phyloP scores from a whole-genome alignment of 164 flowering plant genomes.

The Platanus orientalis region DNA sequence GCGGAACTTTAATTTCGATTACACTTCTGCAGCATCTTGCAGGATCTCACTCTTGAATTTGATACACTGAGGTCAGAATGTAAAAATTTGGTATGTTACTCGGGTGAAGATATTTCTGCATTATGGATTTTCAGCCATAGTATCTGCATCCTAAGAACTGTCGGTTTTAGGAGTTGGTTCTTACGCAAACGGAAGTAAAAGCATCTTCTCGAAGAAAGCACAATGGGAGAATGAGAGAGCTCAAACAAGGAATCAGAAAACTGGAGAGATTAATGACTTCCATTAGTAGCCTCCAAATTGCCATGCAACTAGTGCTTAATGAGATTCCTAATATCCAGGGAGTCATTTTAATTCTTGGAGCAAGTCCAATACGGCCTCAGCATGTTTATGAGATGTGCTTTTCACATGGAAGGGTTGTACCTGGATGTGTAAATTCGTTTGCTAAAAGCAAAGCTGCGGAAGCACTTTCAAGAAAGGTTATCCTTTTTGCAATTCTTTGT shows the following conservation, averaged over 20 bases:
- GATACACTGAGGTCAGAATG: conserved; percentile 45
- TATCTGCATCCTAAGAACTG: conserved; percentile 18
- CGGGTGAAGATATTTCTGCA: conserved; percentile 3
- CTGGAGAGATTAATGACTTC: conserved; percentile 68
- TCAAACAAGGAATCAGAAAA: conserved; percentile 59
- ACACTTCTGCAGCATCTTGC: conserved; percentile 46
- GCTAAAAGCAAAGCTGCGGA: conserved; percentile 56
- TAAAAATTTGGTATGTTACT: conserved; percentile 58
- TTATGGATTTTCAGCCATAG: conserved; percentile 4
- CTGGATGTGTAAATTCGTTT: conserved; percentile 27
- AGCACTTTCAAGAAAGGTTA: conserved; percentile 76
- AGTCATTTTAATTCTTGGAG: conserved; percentile 67
- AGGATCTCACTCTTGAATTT: conserved; percentile 67
- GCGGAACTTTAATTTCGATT: conserved; percentile 1
- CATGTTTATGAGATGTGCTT: conserved; percentile 69
- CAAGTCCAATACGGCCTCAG: conserved; percentile 72
- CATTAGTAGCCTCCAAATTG: conserved; percentile 42
- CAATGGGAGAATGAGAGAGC: conserved; percentile 61
- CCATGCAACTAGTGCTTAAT: conserved; percentile 49
- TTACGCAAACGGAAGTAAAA: conserved; percentile 35
- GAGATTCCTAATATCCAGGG: conserved; percentile 47
- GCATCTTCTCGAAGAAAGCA: conserved; percentile 49
- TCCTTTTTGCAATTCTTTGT: neutral
- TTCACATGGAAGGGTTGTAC: conserved; percentile 31
- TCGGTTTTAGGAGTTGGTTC: conserved; percentile 45